These are phyloP conservation scores for Alternaria rosae DNA, from an alignment of 2,329 filamentous ascomycete species.

Conservation along the genomic window DNA sequence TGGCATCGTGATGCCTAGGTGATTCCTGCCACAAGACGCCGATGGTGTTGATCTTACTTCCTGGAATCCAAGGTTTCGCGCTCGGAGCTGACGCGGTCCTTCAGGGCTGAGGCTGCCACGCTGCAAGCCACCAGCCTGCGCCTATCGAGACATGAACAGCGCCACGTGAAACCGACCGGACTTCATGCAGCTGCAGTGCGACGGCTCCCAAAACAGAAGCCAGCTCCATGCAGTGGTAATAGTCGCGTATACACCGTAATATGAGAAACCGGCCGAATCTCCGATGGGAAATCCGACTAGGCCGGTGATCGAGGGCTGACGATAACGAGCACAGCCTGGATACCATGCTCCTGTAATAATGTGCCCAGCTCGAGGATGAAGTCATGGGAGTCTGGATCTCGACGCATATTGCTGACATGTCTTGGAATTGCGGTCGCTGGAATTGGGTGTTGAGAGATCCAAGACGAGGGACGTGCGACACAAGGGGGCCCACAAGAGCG, in stretches of 20 bases:
- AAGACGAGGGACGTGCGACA: background rate
- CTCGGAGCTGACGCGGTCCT: background rate
- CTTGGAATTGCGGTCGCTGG: background rate
- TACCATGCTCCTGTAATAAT: background rate
- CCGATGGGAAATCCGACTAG: background rate
- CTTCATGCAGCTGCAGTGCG: background rate
- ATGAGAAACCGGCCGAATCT: background rate
- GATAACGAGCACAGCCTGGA: background rate
- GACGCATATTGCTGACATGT: background rate
- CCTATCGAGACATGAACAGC: background rate
- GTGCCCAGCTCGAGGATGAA: background rate
- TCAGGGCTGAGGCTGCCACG: background rate
- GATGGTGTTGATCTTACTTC: slow-evolving; percentile 6
- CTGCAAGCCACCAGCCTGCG: background rate
- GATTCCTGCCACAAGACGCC: background rate
- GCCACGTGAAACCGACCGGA: background rate
- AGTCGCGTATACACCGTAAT: background rate
- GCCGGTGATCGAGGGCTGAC: background rate
- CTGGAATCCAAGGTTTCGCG: background rate
- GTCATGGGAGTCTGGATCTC: background rate
- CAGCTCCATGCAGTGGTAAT: background rate
- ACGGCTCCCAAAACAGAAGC: background rate
- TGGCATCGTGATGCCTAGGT: background rate
- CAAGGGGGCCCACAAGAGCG: background rate
- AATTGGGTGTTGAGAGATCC: background rate